Evolutionary conservation across 164 flowering plant genomes (phyloP).

Genomic region (Aristolochia contorta): DNA sequence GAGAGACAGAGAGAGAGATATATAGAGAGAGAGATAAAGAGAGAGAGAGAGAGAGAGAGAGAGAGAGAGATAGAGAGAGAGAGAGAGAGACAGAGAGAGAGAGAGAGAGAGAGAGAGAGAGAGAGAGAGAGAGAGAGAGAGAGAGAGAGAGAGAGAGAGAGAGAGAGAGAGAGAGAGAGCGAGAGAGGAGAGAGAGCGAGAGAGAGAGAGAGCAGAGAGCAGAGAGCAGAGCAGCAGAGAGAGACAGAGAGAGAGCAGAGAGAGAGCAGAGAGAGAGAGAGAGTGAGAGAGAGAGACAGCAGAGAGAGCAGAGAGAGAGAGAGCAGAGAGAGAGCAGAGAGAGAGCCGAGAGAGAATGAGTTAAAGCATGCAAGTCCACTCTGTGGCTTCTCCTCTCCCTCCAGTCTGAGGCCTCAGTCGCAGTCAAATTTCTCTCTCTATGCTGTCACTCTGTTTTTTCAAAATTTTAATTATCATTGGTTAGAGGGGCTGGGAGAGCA

Average conservation of each 20-base stretch:
- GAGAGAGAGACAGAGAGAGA: constrained; percentile 5
- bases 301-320: too few species aligned
- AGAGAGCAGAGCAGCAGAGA: too few species aligned
- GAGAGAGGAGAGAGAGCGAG: too few species aligned
- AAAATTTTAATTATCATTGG: not conserved
- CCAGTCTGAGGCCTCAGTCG: not conserved
- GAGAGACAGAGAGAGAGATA: not conserved
- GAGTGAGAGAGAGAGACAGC: too few species aligned
- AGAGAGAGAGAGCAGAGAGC: too few species aligned
- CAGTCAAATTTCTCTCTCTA: not conserved
- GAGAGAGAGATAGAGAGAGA: too few species aligned
- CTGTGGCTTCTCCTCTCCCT: not conserved
- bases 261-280: not conserved
- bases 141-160: too few species aligned
- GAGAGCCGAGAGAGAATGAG: too few species aligned
- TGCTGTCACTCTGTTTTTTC: not conserved
- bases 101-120: not conserved
- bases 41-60: too few species aligned
- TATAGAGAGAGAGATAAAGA: too few species aligned
- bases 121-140: not conserved
- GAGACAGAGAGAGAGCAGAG: not conserved
- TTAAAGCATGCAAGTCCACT: constrained; percentile 3
- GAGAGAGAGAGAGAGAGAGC: constrained; percentile 2
- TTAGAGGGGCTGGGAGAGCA: not conserved
- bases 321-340: not conserved